Conservation (phyloP, 306 rosid genomes). For the Urtica urens region DNA sequence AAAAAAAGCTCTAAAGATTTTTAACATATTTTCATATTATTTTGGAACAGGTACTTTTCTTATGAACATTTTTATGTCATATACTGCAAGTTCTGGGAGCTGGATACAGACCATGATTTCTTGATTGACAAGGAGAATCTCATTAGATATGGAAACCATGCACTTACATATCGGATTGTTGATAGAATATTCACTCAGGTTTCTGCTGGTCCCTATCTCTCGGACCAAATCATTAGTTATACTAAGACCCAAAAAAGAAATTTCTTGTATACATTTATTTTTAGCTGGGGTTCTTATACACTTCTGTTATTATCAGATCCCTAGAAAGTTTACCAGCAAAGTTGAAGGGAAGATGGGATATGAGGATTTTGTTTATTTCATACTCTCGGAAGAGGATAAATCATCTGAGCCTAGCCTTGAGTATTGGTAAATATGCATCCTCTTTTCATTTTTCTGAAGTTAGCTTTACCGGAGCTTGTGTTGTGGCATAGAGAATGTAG, state of each 20-base stretch:
- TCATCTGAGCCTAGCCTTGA: slow-evolving; percentile 95
- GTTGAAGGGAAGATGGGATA: slow-evolving; percentile 98
- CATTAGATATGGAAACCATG: slow-evolving; percentile 96
- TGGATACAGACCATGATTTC: slow-evolving; percentile 97
- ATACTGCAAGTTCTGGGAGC: slow-evolving; percentile 99
- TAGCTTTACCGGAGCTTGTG: too few species aligned
- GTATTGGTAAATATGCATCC: slow-evolving; percentile 58
- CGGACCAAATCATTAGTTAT: slow-evolving; percentile 17
- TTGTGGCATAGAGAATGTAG: too few species aligned
- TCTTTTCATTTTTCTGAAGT: slow-evolving; percentile 10
- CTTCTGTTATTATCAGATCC: slow-evolving; percentile 38
- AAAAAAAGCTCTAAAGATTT: not conserved
- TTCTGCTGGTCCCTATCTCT: slow-evolving; percentile 23
- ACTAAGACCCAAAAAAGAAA: not conserved
- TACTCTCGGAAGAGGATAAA: slow-evolving; percentile 96
- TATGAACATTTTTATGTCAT: slow-evolving; percentile 96
- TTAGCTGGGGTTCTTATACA: not conserved
- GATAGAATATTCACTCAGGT: slow-evolving; percentile 99
- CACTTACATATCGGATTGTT: slow-evolving; percentile 94
- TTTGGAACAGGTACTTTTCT: slow-evolving; percentile 68
- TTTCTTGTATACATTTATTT: slow-evolving; percentile 1
- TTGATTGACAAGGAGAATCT: slow-evolving; percentile 95
- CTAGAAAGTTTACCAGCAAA: slow-evolving; percentile 89
- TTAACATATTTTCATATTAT: not conserved
- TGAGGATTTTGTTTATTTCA: slow-evolving; percentile 98